phyloP scores from a whole-genome alignment of 768 basidiomycete genomes.

The Pisolithus tinctorius region DNA sequence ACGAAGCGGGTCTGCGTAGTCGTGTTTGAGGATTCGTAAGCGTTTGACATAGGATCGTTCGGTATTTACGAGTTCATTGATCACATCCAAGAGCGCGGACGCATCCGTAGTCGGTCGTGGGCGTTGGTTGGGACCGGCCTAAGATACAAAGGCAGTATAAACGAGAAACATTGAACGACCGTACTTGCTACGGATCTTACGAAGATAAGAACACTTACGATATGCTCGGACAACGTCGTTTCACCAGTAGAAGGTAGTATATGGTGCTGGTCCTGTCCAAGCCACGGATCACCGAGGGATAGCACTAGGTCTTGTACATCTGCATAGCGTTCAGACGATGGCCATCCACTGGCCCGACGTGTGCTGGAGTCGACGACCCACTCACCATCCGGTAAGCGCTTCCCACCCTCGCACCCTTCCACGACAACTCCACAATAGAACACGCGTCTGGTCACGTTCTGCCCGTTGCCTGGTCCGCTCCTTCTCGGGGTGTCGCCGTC shows the following conservation, averaged over 20 bases:
- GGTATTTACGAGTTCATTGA: constrained; percentile 83
- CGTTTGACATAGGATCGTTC: constrained; percentile 86
- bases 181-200: not conserved
- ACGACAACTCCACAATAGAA: constrained; percentile 90
- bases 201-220: constrained; percentile 33
- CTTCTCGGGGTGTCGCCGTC: constrained; percentile 47
- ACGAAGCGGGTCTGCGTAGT: constrained; percentile 89
- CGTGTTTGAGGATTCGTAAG: constrained; percentile 72
- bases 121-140: constrained; percentile 30
- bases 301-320: constrained; percentile 76
- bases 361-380: constrained; percentile 2
- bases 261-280: constrained; percentile 42
- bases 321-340: constrained; percentile 24
- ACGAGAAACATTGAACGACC: not conserved
- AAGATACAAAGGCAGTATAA: constrained; percentile 1
- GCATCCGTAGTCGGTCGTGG: constrained; percentile 58
- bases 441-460: constrained; percentile 59
- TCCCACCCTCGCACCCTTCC: constrained; percentile 71
- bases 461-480: not conserved
- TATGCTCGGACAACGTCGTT: constrained; percentile 30
- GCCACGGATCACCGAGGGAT: constrained; percentile 65
- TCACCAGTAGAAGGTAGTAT: constrained; percentile 38
- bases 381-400: constrained; percentile 60
- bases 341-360: not conserved
- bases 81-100: constrained; percentile 61